Conservation (phyloP, 2,329 filamentous ascomycete species). For the Scedosporium apiospermum region DNA sequence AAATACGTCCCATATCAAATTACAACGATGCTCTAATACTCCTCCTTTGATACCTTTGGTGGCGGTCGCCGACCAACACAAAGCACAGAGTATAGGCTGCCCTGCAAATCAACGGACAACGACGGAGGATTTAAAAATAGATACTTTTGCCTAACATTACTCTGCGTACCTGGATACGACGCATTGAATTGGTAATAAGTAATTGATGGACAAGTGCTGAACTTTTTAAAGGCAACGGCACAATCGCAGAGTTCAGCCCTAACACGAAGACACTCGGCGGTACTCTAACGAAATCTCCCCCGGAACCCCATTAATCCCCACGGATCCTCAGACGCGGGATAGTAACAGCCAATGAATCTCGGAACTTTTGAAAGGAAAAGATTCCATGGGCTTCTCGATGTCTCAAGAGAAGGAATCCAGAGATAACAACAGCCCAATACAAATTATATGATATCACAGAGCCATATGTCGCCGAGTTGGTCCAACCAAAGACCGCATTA, state of each 20-base stretch:
- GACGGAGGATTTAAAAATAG: too few relatives aligned
- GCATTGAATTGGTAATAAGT: too few relatives aligned
- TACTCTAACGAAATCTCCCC: too few relatives aligned
- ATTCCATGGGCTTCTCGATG: constrained; percentile 40
- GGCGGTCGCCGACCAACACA: neutral
- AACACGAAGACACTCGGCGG: too few relatives aligned
- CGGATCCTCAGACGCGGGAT: neutral
- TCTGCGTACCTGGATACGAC: too few relatives aligned
- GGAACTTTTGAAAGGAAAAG: neutral
- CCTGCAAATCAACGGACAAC: too few relatives aligned
- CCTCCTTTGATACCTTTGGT: neutral
- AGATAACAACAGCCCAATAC: constrained; percentile 65
- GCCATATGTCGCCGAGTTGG: constrained; percentile 69
- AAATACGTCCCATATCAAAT: too few relatives aligned
- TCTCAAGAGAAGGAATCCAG: constrained; percentile 48
- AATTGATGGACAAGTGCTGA: too few relatives aligned
- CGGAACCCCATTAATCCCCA: neutral
- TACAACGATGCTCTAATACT: too few relatives aligned
- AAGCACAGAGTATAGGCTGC: neutral
- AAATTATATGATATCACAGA: constrained; percentile 72
- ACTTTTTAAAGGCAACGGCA: too few relatives aligned
- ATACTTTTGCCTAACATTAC: too few relatives aligned
- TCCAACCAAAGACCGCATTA: constrained; percentile 64
- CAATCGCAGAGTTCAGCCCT: too few relatives aligned
- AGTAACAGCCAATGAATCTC: neutral